Conservation (phyloP, 2,329 filamentous ascomycete species). For the Seiridium cupressi region DNA sequence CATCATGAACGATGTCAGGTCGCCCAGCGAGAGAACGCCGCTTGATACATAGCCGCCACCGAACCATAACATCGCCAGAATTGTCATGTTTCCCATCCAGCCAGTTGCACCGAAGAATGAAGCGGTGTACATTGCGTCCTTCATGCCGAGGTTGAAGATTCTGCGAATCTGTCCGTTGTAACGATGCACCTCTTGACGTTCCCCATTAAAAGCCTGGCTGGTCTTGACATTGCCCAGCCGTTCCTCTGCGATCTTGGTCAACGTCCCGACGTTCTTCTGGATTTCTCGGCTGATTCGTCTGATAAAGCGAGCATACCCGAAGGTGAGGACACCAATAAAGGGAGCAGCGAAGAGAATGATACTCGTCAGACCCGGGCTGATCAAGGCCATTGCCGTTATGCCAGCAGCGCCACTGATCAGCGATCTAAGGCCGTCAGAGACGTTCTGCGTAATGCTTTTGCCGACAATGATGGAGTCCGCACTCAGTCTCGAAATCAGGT, state of each 20-base stretch:
- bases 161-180: conserved; percentile 92
- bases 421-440: conserved; percentile 91
- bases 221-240: conserved; percentile 96
- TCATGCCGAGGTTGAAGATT: conserved; percentile 86
- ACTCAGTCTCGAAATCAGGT: conserved; percentile 91
- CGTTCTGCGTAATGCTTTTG: conserved; percentile 96
- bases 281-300: conserved; percentile 88
- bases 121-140: conserved; percentile 83
- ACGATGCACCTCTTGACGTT: conserved; percentile 82
- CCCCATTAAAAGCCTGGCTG: conserved; percentile 92
- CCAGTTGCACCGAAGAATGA: conserved; percentile 87
- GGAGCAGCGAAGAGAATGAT: conserved; percentile 86
- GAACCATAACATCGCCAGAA: conserved; percentile 84
- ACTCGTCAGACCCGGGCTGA: conserved; percentile 85
- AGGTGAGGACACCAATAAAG: conserved; percentile 84
- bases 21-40: conserved; percentile 84
- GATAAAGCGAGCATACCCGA: conserved; percentile 87
- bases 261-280: conserved; percentile 85
- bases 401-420: conserved; percentile 88
- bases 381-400: conserved; percentile 92
- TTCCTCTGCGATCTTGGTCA: conserved; percentile 98
- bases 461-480: conserved; percentile 97
- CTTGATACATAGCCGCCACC: conserved; percentile 87
- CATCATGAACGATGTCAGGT: conserved; percentile 96
- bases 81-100: conserved; percentile 94